These are phyloP conservation scores for Gonapodya prolifera DNA, from an alignment of 192 early-diverging fungal species.

Conservation along the genomic window DNA sequence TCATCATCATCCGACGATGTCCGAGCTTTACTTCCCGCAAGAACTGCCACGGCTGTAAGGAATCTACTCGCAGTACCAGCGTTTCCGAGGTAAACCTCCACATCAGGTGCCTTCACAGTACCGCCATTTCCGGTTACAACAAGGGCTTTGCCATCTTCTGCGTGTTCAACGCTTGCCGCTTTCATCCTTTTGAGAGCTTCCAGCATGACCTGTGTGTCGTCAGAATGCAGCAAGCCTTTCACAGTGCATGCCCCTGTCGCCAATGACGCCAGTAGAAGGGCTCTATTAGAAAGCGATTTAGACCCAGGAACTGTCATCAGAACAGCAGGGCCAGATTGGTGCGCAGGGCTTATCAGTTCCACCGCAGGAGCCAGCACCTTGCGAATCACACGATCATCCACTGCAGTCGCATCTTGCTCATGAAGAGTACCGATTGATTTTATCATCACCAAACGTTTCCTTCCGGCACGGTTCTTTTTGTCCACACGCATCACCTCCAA, in stretches of 20 bases:
- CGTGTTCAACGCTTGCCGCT: slow-evolving; percentile 74
- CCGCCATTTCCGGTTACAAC: slow-evolving; percentile 69
- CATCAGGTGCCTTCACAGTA: slow-evolving; percentile 51
- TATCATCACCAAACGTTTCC: slow-evolving; percentile 84
- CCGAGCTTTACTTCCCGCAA: slow-evolving; percentile 15
- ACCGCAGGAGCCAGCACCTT: slow-evolving; percentile 70
- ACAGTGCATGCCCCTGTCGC: slow-evolving; percentile 69
- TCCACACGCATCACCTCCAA: slow-evolving; percentile 89
- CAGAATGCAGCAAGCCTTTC: slow-evolving; percentile 82
- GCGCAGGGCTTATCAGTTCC: no score
- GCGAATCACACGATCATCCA: slow-evolving; percentile 71
- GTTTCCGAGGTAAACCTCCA: slow-evolving; percentile 87
- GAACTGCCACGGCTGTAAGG: slow-evolving; percentile 71
- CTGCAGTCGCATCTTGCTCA: slow-evolving; percentile 68
- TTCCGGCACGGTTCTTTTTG: slow-evolving; percentile 88
- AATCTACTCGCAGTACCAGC: slow-evolving; percentile 96
- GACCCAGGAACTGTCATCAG: slow-evolving; percentile 53
- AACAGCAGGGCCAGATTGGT: no score
- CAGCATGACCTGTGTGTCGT: slow-evolving; percentile 97
- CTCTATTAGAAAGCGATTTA: slow-evolving; percentile 97
- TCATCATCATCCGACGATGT: neutral
- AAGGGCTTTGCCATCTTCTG: slow-evolving; percentile 81
- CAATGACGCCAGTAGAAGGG: slow-evolving; percentile 79
- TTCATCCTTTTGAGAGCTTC: slow-evolving; percentile 78
- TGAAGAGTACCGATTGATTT: slow-evolving; percentile 69